Evolutionary conservation across 2,329 filamentous ascomycete genomes (phyloP).

Genomic region (Pseudocercospora fijiensis): DNA sequence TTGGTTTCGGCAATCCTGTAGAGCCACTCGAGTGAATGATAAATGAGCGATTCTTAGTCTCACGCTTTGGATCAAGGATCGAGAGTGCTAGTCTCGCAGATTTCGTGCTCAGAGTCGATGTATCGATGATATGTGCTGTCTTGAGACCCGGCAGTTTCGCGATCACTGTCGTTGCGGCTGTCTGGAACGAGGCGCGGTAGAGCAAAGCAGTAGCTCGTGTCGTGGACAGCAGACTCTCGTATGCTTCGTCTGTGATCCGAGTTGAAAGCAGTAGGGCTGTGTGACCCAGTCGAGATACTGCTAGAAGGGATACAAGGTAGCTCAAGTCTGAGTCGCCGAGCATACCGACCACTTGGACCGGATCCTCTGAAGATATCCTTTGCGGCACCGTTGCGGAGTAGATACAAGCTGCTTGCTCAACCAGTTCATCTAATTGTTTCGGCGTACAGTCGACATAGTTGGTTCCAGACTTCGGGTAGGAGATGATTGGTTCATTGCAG

Average conservation of each 20-base stretch:
- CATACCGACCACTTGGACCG: conserved; percentile 46
- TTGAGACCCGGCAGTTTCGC: conserved; percentile 27
- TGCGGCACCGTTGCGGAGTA: conserved; percentile 24
- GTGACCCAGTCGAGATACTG: conserved; percentile 55
- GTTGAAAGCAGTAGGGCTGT: conserved; percentile 55
- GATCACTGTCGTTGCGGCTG: conserved; percentile 29
- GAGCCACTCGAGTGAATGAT: conserved; percentile 55
- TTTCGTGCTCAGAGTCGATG: neutral
- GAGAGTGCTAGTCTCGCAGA: conserved; percentile 5
- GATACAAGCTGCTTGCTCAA: conserved; percentile 23
- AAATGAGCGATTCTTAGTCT: conserved; percentile 38
- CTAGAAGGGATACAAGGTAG: conserved; percentile 54
- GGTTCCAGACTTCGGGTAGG: conserved; percentile 26
- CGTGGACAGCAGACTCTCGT: conserved; percentile 47
- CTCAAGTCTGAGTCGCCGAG: conserved; percentile 54
- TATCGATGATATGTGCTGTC: conserved; percentile 35
- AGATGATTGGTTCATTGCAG: conserved; percentile 24
- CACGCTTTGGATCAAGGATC: conserved; percentile 31
- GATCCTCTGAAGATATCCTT: conserved; percentile 20
- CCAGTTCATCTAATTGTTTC: conserved; percentile 23
- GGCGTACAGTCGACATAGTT: conserved; percentile 28
- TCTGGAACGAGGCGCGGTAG: conserved; percentile 26
- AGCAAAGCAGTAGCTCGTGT: conserved; percentile 36
- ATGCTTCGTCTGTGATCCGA: conserved; percentile 52
- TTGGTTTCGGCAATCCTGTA: conserved; percentile 62